Evolutionary conservation across 192 early-diverging fungal species (phyloP).

Genomic region (Dispira simplex): DNA sequence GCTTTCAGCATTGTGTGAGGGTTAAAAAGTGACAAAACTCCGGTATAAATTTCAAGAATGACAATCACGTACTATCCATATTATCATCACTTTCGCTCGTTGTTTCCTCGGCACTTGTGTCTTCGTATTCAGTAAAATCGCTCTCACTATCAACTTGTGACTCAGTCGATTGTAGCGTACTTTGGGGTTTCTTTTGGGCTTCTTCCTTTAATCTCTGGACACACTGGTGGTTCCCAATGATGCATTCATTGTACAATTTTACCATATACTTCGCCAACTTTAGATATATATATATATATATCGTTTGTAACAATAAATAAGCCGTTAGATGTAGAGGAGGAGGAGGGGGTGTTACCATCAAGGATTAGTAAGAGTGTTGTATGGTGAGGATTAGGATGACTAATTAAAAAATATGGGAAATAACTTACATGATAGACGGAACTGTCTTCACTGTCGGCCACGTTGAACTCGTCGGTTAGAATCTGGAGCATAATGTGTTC

Average conservation of each 20-base stretch:
- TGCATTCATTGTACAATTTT: constrained; percentile 6
- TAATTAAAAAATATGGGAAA: neutral
- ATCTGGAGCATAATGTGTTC: constrained; percentile 8
- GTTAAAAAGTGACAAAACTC: too few relatives aligned
- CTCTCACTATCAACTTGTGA: too few relatives aligned
- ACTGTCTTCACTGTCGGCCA: neutral
- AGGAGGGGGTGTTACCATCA: neutral
- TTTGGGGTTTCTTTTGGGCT: neutral
- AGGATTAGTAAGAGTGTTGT: neutral
- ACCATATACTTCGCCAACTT: neutral
- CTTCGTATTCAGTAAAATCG: too few relatives aligned
- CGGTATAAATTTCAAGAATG: too few relatives aligned
- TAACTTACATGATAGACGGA: neutral
- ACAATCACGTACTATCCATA: too few relatives aligned
- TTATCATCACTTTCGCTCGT: too few relatives aligned
- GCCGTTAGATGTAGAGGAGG: too few relatives aligned
- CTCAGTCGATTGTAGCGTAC: too few relatives aligned
- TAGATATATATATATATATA: neutral
- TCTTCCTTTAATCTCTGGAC: neutral
- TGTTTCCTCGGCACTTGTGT: too few relatives aligned
- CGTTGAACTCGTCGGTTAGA: constrained; percentile 11
- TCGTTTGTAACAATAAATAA: neutral
- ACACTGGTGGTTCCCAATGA: neutral
- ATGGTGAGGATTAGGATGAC: neutral
- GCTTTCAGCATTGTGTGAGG: too few relatives aligned